These are phyloP conservation scores for Penicillium bovifimosum DNA, from an alignment of 495 filamentous ascomycete species.

Conservation along the genomic window DNA sequence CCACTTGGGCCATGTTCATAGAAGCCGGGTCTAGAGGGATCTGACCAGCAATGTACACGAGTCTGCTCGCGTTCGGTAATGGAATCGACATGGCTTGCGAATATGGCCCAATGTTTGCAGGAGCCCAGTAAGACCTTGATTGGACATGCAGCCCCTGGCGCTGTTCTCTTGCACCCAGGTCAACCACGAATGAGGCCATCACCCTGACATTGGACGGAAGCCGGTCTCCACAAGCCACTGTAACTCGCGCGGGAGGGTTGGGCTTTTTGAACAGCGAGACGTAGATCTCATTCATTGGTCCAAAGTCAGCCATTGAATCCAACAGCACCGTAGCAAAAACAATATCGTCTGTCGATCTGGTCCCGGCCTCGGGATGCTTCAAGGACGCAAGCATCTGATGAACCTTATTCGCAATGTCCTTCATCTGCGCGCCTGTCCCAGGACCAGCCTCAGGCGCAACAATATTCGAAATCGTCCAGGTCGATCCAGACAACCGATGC, in stretches of 20 bases:
- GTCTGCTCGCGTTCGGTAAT: constrained; percentile 21
- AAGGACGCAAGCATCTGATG: constrained; percentile 22
- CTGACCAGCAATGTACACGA: constrained; percentile 75
- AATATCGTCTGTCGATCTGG: constrained; percentile 50
- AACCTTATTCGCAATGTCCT: constrained; percentile 36
- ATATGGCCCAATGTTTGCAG: constrained; percentile 96
- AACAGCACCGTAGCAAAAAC: constrained; percentile 72
- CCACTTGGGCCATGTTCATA: constrained; percentile 52
- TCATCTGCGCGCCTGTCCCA: constrained; percentile 41
- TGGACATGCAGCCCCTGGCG: constrained; percentile 79
- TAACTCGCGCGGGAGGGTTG: constrained; percentile 80
- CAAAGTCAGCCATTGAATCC: constrained; percentile 73
- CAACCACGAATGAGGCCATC: constrained; percentile 51
- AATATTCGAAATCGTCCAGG: constrained; percentile 44
- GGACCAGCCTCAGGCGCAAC: constrained; percentile 36
- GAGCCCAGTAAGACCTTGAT: constrained; percentile 92
- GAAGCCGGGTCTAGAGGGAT: constrained; percentile 80
- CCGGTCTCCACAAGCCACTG: constrained; percentile 65
- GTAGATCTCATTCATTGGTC: constrained; percentile 68
- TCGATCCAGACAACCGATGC: constrained; percentile 18
- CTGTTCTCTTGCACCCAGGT: constrained; percentile 25
- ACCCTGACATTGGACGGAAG: constrained; percentile 55
- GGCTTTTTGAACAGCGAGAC: constrained; percentile 60
- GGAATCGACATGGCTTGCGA: constrained; percentile 76
- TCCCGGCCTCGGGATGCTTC: constrained; percentile 4